A percentile compares a stretch with the other conserved stretches of the same genome.
Evolutionary conservation across 495 filamentous ascomycete species (phyloP).

Genomic region (Chaetomidium leptoderma): DNA sequence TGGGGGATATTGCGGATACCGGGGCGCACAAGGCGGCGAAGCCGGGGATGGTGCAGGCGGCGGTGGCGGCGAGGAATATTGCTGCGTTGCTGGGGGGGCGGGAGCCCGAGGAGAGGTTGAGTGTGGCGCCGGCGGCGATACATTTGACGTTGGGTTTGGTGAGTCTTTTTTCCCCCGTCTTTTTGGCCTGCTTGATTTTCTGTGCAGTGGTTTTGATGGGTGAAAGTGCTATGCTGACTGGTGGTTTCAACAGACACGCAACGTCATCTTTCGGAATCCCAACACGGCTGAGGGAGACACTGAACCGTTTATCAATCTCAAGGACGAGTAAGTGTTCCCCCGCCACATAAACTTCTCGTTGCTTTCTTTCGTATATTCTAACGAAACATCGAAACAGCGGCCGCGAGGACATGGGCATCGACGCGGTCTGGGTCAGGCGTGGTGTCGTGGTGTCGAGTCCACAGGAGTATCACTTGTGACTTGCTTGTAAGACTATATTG

Average conservation of each 20-base stretch:
- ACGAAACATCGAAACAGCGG: constrained; percentile 34
- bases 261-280: constrained; percentile 50
- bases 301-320: constrained; percentile 42
- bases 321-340: constrained; percentile 42
- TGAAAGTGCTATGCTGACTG: not conserved
- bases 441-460: constrained; percentile 34
- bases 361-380: constrained; percentile 10
- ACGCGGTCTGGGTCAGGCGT: constrained; percentile 43
- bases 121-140: constrained; percentile 40
- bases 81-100: constrained; percentile 38
- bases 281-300: constrained; percentile 41
- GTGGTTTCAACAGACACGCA: constrained; percentile 37
- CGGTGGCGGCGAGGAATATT: constrained; percentile 54
- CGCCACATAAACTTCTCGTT: too few relatives aligned
- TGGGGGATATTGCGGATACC: constrained; percentile 59
- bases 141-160: constrained; percentile 53
- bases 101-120: constrained; percentile 30
- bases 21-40: constrained; percentile 52
- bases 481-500: too few relatives aligned
- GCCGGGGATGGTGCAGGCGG: constrained; percentile 50
- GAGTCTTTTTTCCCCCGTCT: constrained; percentile 24
- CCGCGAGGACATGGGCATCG: constrained; percentile 48
- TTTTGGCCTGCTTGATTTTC: not conserved
- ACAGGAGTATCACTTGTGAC: constrained; percentile 39
- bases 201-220: not conserved